Evolutionary conservation across 2,329 filamentous ascomycete species (phyloP), one percentile per base, ranked within the genome.

Genomic region (Colletotrichum filicis): DNA sequence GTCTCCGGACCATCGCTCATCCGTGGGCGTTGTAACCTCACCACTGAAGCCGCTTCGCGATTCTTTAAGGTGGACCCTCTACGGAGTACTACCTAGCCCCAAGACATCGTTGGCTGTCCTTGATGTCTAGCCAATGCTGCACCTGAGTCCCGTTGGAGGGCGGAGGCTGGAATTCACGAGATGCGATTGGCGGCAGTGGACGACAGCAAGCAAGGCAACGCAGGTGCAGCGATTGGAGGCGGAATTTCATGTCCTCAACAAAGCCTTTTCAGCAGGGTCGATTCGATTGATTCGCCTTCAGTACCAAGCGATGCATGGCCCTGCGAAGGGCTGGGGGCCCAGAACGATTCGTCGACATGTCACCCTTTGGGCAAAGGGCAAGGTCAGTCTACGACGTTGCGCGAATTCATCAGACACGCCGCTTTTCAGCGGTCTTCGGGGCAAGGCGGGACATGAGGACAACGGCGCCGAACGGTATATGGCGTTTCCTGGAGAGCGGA

Each of bases 21-120:
- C 67, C 67, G 71, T 30, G 28, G 46, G 53, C 71, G 67, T 66
- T 73, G 71, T 66, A 66, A 73, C 71, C 55, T 61, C 71, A 52
- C 42, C 53, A 49, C 30, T n/a, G 35, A 60, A 60, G 37, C 53
- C 53, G 66, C 66, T 26, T 37, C 32, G 26, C 19, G 5, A n/a
- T 26, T 24, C 28, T 67, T 30, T 9, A 19, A 22, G 30, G 19
- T 52, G 32, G 26, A 32, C 7, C 42, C 24, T 24, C 57, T 35
- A 7, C 32, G 4, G 32, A 35, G 32, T 35, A 35, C 32, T 35
- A 35, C 32, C 30, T n/a, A 26, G 42, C 42, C 19, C 42, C 60
- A 16, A 42, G 52, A 57, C 30, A 24, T 28, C 1, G 49, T 56
- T 32, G 46, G 26, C 42, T 16, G 26, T 49, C 12, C 4, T 22